phyloP scores from a whole-genome alignment of 768 basidiomycete genomes.

The Leccinum boreale region DNA sequence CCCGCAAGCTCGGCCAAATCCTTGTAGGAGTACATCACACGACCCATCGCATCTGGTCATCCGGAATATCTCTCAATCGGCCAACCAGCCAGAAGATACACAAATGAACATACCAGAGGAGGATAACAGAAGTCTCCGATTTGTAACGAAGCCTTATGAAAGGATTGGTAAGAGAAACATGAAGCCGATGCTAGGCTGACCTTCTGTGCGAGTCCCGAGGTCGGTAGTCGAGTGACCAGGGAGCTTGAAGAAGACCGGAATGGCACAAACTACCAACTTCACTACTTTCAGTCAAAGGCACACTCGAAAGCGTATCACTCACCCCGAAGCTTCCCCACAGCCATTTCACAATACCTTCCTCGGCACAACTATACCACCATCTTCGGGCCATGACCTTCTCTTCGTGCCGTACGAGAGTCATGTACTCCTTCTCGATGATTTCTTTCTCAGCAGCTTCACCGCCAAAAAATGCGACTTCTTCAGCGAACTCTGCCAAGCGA shows the following conservation, averaged over 20 bases:
- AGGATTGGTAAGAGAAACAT: background rate
- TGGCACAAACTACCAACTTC: constrained; percentile 82
- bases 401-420: constrained; percentile 80
- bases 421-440: constrained; percentile 86
- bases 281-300: constrained; percentile 10
- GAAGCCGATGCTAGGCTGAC: constrained; percentile 34
- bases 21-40: constrained; percentile 97
- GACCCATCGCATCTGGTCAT: constrained; percentile 79
- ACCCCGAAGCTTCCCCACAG: constrained; percentile 95
- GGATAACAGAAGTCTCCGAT: constrained; percentile 83
- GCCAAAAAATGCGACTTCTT: constrained; percentile 85
- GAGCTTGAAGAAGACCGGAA: constrained; percentile 88
- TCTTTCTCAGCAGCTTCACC: constrained; percentile 90
- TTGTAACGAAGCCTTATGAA: constrained; percentile 87
- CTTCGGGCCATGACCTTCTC: constrained; percentile 72
- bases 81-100: constrained; percentile 1
- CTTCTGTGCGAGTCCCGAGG: constrained; percentile 87
- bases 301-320: constrained; percentile 27
- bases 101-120: constrained; percentile 57
- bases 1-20: constrained; percentile 95
- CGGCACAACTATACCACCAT: constrained; percentile 89
- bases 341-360: constrained; percentile 97
- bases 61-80: background rate
- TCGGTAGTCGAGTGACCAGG: constrained; percentile 67
- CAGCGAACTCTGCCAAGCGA: constrained; percentile 81